Percentiles rank a stretch among this genome's conserved stretches.
Conservation (phyloP, 2,329 filamentous ascomycete genomes). For the Xylaria sp. region DNA sequence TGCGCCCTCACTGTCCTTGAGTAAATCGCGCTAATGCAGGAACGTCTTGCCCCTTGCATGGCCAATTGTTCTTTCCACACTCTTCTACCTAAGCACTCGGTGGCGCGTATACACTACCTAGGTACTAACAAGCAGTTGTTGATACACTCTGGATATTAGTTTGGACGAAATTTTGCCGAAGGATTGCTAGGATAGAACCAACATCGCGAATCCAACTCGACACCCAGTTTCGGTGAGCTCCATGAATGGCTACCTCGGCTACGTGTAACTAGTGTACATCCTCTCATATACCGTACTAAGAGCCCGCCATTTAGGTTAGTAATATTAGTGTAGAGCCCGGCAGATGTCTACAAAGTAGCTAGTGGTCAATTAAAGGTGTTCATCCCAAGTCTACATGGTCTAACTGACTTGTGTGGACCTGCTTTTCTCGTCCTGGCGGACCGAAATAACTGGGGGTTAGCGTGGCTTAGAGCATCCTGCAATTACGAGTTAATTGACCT, state of each 20-base stretch:
- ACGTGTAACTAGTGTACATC: neutral
- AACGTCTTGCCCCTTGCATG: constrained; percentile 41
- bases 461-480: constrained; percentile 24
- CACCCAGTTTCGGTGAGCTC: neutral
- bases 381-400: constrained; percentile 14
- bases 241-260: neutral
- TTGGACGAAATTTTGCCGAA: constrained; percentile 9
- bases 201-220: neutral
- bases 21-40: constrained; percentile 48
- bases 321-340: neutral
- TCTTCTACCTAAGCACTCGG: neutral
- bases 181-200: constrained; percentile 1
- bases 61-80: neutral
- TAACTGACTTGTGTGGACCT: constrained; percentile 24
- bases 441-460: constrained; percentile 32
- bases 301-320: neutral
- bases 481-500: constrained; percentile 23
- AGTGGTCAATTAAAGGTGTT: constrained; percentile 9
- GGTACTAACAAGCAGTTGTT: constrained; percentile 3
- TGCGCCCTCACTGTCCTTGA: neutral
- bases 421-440: constrained; percentile 31
- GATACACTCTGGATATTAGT: neutral
- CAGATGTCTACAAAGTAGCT: neutral
- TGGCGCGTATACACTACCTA: neutral
- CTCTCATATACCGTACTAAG: neutral